Evolutionary conservation across 371 early-diverging fungal genomes (phyloP), one percentile per base, ranked within the genome.

Genomic region (Lichtheimia ramosa): DNA sequence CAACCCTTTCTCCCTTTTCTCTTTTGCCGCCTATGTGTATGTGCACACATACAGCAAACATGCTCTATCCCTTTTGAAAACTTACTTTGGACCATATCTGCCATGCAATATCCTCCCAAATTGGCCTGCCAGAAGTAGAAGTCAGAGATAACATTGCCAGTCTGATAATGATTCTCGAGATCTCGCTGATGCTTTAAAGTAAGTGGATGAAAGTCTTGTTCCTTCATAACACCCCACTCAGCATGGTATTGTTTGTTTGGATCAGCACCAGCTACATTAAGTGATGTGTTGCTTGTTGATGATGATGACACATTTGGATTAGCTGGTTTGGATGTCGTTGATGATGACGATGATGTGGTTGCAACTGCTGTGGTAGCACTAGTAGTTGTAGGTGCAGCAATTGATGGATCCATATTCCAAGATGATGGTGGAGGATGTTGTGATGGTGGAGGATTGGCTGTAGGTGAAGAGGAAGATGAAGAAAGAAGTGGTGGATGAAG

Each of bases 101-200:
- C 79, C 70, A 78, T 73, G 46, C 79, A 78, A 52, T 78, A 78
- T 6, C 79, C 79, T 43, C 79, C 79, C 15, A 78, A 61, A 59
- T 75, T 78, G n/a, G 79, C 79, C 43, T 78, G 79, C 79, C 79
- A 78, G 56, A 78, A 78, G 43, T 75, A 78, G 62, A 78, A 78
- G 51, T 78, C 79, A 18, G 67, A 18, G 46, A 78, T 69, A n/a
- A 62, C 50, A 14, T 54, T 25, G 8, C 73, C 73, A 10, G 64
- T 43, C 49, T 51, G 55, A 52, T 61, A 73, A 3, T 64, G 56
- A 58, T 65, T 73, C 52, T 78, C 79, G 13, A 78, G 54, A 52
- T 78, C 79, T 20, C 71, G 65, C 54, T 78, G 79, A 59, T 78
- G 79, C 49, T 78, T 78, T 7, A 71, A 55, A 16, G 79, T 75